Evolutionary conservation across 352 stramenopile genomes (phyloP).

Genomic region (Phytophthora megakarya): DNA sequence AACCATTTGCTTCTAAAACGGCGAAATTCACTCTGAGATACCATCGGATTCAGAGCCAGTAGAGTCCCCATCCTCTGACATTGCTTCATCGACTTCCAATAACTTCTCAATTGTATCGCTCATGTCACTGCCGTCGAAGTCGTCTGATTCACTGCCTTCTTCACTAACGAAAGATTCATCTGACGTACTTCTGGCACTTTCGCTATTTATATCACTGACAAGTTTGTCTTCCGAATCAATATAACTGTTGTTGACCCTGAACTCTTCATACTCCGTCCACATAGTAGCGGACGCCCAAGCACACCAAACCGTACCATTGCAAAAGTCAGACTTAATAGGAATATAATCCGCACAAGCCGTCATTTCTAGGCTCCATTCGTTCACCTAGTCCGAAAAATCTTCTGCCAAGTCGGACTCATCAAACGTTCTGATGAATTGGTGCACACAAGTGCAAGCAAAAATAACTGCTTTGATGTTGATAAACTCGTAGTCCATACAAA

Average conservation of each 20-base stretch:
- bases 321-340: constrained; percentile 13
- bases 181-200: too few relatives aligned
- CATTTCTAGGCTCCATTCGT: not conserved
- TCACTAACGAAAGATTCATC: too few relatives aligned
- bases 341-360: not conserved
- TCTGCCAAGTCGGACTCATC: not conserved
- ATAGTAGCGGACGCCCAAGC: constrained; percentile 3
- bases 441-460: constrained; percentile 8
- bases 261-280: constrained; percentile 11
- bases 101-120: too few relatives aligned
- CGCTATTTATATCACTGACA: not conserved
- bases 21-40: too few relatives aligned
- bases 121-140: too few relatives aligned
- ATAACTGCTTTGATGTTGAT: constrained; percentile 1
- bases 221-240: not conserved
- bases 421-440: constrained; percentile 8
- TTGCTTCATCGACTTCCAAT: too few relatives aligned
- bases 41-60: too few relatives aligned
- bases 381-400: too few relatives aligned
- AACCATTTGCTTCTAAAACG: too few relatives aligned
- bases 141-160: too few relatives aligned
- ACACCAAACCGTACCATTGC: constrained; percentile 2
- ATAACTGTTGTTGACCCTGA: not conserved
- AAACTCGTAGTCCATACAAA: constrained; percentile 5
- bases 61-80: too few relatives aligned